phyloP scores from a whole-genome alignment of 441 rosid genomes.

The Rhodomyrtus psidioides region DNA sequence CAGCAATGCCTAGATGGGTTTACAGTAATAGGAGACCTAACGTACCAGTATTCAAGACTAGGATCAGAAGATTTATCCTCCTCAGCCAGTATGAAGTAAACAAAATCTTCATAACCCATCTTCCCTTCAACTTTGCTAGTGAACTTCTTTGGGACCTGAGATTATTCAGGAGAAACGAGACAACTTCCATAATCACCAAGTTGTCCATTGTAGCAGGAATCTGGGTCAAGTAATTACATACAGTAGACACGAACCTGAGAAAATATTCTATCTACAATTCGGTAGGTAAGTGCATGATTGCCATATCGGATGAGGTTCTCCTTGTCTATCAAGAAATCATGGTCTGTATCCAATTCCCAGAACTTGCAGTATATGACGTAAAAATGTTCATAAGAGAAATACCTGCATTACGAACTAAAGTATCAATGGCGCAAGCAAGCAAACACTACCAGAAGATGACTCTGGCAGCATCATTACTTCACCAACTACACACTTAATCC shows the following conservation, averaged over 20 bases:
- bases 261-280: slow-evolving; percentile 11
- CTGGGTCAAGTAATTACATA: not conserved
- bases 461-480: not conserved
- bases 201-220: not conserved
- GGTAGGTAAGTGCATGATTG: slow-evolving; percentile 8
- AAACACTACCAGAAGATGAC: not conserved
- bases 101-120: slow-evolving; percentile 17
- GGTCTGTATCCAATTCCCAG: slow-evolving; percentile 12
- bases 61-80: slow-evolving; percentile 13
- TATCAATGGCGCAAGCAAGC: not conserved
- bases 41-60: slow-evolving; percentile 10
- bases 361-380: slow-evolving; percentile 14
- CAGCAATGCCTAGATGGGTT: not conserved
- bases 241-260: slow-evolving; percentile 2
- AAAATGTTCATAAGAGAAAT: slow-evolving; percentile 15
- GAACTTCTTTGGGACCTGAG: slow-evolving; percentile 8
- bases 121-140: slow-evolving; percentile 8
- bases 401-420: not conserved
- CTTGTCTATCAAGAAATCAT: slow-evolving; percentile 9
- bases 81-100: slow-evolving; percentile 10
- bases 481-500: not conserved
- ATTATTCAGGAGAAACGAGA: not conserved
- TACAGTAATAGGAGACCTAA: not conserved
- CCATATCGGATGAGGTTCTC: slow-evolving; percentile 9
- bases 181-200: not conserved